A percentile compares a stretch with the other conserved stretches of the same genome.
phyloP scores from a whole-genome alignment of 2,329 filamentous ascomycete species.

The Cadophora gregata region DNA sequence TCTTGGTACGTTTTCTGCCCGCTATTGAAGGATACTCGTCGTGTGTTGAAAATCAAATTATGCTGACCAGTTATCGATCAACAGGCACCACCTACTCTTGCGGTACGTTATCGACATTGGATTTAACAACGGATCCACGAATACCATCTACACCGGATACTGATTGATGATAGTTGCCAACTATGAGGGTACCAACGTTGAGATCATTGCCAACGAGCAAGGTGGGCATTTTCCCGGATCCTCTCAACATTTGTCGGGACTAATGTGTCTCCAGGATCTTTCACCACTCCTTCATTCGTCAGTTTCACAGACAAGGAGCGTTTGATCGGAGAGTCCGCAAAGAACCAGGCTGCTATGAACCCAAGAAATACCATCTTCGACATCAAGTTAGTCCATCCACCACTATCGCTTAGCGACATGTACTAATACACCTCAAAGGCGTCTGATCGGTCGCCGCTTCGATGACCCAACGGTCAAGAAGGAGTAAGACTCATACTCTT shows the following conservation, averaged over 20 bases:
- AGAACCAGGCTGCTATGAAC: constrained; percentile 99
- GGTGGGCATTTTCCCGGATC: constrained; percentile 7
- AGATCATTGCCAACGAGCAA: constrained; percentile 68
- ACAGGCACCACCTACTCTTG: constrained; percentile 99
- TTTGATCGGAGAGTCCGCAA: constrained; percentile 98
- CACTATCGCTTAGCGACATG: neutral
- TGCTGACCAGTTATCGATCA: constrained; percentile 41
- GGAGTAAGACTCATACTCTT: constrained; percentile 50
- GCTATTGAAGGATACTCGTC: neutral
- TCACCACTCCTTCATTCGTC: constrained; percentile 98
- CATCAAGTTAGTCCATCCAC: constrained; percentile 77
- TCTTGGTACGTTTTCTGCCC: constrained; percentile 72
- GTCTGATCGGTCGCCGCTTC: constrained; percentile 94
- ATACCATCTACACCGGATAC: constrained; percentile 15
- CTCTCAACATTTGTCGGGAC: neutral
- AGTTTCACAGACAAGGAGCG: constrained; percentile 99
- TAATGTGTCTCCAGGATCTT: constrained; percentile 46
- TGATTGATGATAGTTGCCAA: constrained; percentile 71
- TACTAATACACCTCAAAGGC: constrained; percentile 59
- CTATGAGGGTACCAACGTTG: constrained; percentile 99
- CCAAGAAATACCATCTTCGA: constrained; percentile 98
- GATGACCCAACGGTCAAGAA: constrained; percentile 98
- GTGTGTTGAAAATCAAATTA: constrained; percentile 15
- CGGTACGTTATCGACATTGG: constrained; percentile 42
- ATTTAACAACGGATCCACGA: neutral